Percentiles rank a stretch among this genome's conserved stretches.
These are phyloP conservation scores for Aspergillus haitiensis DNA, from an alignment of 495 filamentous ascomycete species.

Conservation along the genomic window DNA sequence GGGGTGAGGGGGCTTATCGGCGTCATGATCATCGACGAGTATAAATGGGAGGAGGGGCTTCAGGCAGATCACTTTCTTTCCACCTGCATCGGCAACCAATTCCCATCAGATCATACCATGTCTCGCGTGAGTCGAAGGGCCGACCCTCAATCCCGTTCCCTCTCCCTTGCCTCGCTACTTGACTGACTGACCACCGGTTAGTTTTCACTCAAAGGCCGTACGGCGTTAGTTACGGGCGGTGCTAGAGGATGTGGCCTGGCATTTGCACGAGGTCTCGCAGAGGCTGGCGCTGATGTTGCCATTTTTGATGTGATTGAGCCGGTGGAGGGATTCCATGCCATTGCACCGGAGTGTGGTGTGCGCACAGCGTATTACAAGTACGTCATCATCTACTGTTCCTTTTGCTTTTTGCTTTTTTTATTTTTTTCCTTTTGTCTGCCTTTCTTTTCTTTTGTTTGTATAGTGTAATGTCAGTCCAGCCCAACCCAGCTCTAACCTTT, in stretches of 20 bases:
- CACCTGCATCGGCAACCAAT: not conserved
- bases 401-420: conserved; percentile 43
- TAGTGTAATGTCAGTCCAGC: not conserved
- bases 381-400: conserved; percentile 50
- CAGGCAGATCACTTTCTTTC: conserved; percentile 1
- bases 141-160: not conserved
- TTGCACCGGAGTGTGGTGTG: conserved; percentile 35
- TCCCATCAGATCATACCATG: conserved; percentile 13
- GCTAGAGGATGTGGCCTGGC: conserved; percentile 79
- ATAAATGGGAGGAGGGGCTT: conserved; percentile 1
- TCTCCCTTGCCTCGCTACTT: not conserved
- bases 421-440: not conserved
- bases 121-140: conserved; percentile 20
- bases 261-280: conserved; percentile 75
- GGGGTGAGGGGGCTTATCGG: conserved; percentile 3
- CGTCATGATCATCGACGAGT: not conserved
- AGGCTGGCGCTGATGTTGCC: conserved; percentile 80
- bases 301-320: conserved; percentile 56
- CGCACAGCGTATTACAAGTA: conserved; percentile 50
- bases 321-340: conserved; percentile 29
- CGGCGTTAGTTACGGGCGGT: conserved; percentile 78
- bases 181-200: conserved; percentile 14
- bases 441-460: too few relatives aligned
- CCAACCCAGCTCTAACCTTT: not conserved
- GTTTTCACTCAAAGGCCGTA: conserved; percentile 55